Percentiles rank a stretch among this genome's conserved stretches.
Evolutionary conservation across 495 filamentous ascomycete genomes (phyloP).

Genomic region (Achaetomiella virescens): DNA sequence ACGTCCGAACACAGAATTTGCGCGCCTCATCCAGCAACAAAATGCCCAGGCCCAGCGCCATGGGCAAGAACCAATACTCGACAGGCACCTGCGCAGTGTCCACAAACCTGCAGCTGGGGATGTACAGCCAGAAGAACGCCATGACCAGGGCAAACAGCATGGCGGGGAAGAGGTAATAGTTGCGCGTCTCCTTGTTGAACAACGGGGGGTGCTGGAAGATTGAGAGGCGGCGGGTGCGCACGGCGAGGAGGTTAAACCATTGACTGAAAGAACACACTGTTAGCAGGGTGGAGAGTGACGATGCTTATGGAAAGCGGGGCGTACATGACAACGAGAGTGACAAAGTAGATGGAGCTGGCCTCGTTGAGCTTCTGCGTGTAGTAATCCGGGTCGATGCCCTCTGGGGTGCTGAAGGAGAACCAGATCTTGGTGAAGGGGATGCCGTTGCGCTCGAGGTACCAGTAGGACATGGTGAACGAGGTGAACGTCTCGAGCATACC

Average conservation of each 20-base stretch:
- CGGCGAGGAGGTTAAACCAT: conserved; percentile 62
- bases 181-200: conserved; percentile 52
- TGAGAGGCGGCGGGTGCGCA: conserved; percentile 57
- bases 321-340: conserved; percentile 65
- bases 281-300: neutral
- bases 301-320: conserved; percentile 9
- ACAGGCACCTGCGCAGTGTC: conserved; percentile 52
- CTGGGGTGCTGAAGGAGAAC: conserved; percentile 53
- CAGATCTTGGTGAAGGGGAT: conserved; percentile 52
- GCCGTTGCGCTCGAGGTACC: conserved; percentile 54
- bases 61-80: conserved; percentile 62
- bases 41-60: conserved; percentile 55
- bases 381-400: conserved; percentile 41
- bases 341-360: conserved; percentile 64
- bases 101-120: conserved; percentile 52
- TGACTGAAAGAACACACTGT: conserved; percentile 37
- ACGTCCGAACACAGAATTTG: conserved; percentile 47
- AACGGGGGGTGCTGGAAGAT: conserved; percentile 60
- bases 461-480: conserved; percentile 61
- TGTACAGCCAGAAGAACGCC: conserved; percentile 58
- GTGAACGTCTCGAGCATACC: conserved; percentile 54
- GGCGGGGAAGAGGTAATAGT: conserved; percentile 58
- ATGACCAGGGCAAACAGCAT: conserved; percentile 57
- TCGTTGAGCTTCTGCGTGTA: conserved; percentile 46
- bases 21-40: conserved; percentile 53